A percentile compares a stretch with the other conserved stretches of the same genome.
Evolutionary conservation across 768 basidiomycete species (phyloP).

Genomic region (Panellus pusillus): DNA sequence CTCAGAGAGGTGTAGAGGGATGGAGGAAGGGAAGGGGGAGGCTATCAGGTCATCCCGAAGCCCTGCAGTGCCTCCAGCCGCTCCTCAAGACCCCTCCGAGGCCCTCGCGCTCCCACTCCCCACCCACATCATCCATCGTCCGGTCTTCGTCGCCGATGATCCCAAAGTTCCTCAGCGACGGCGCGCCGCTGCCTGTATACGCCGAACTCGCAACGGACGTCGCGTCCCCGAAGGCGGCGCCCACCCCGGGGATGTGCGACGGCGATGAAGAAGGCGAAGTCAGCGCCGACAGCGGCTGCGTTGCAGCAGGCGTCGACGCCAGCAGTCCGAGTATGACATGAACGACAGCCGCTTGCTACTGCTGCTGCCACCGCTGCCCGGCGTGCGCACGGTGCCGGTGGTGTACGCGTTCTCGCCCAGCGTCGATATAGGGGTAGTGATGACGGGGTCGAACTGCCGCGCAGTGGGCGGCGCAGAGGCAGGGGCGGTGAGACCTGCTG

Average conservation of each 20-base stretch:
- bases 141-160: constrained; percentile 18
- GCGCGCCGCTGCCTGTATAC: constrained; percentile 25
- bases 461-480: constrained; percentile 4
- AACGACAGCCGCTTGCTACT: constrained; percentile 78
- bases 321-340: constrained; percentile 87
- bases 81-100: constrained; percentile 79
- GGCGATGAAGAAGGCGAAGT: constrained; percentile 64
- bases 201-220: neutral
- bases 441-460: constrained; percentile 15
- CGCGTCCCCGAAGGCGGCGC: constrained; percentile 34
- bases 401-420: neutral
- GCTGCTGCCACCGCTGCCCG: constrained; percentile 27
- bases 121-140: constrained; percentile 65
- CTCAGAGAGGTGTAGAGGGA: neutral
- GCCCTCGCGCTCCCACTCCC: constrained; percentile 88
- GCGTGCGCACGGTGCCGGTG: constrained; percentile 4
- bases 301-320: constrained; percentile 70
- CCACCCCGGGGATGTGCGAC: constrained; percentile 70
- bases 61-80: constrained; percentile 58
- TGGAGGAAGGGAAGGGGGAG: neutral
- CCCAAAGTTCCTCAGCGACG: constrained; percentile 28
- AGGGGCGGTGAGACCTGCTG: constrained; percentile 22
- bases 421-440: constrained; percentile 4
- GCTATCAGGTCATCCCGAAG: constrained; percentile 16
- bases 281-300: constrained; percentile 69